Evolutionary conservation across 2,329 filamentous ascomycete species (phyloP).

Genomic region (Neoascochyta sp.): DNA sequence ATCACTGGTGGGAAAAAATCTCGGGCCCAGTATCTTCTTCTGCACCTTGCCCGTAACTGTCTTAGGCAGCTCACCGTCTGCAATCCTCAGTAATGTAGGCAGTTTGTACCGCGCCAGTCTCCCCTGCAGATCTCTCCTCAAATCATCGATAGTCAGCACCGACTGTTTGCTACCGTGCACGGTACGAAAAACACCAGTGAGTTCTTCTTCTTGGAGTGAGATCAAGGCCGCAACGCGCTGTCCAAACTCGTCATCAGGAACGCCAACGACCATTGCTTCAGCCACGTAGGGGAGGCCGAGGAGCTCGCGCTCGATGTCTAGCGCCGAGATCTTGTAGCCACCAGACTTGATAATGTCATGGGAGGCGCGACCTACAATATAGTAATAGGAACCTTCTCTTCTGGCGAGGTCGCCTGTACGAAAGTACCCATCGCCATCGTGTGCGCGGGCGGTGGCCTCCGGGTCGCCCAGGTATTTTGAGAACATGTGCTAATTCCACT

Average conservation of each 20-base stretch:
- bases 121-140: slow-evolving; percentile 44
- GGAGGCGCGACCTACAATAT: slow-evolving; percentile 51
- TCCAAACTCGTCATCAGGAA: slow-evolving; percentile 53
- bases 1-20: slow-evolving; percentile 36
- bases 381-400: slow-evolving; percentile 47
- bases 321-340: slow-evolving; percentile 54
- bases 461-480: slow-evolving; percentile 41
- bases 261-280: slow-evolving; percentile 53
- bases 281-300: slow-evolving; percentile 47
- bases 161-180: slow-evolving; percentile 13
- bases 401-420: slow-evolving; percentile 46
- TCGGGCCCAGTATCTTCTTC: slow-evolving; percentile 46
- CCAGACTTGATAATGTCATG: slow-evolving; percentile 56
- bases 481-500: slow-evolving; percentile 36
- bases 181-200: slow-evolving; percentile 19
- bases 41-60: slow-evolving; percentile 50
- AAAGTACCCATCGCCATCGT: slow-evolving; percentile 49
- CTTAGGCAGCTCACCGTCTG: slow-evolving; percentile 48
- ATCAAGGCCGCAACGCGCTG: slow-evolving; percentile 55
- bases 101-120: slow-evolving; percentile 49
- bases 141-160: slow-evolving; percentile 38
- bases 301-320: slow-evolving; percentile 54
- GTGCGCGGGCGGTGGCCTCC: slow-evolving; percentile 46
- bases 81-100: slow-evolving; percentile 46
- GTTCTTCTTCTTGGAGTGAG: slow-evolving; percentile 37